Evolutionary conservation across 2,329 filamentous ascomycete genomes (phyloP).

Genomic region (Fusarium tanahbumbuense): DNA sequence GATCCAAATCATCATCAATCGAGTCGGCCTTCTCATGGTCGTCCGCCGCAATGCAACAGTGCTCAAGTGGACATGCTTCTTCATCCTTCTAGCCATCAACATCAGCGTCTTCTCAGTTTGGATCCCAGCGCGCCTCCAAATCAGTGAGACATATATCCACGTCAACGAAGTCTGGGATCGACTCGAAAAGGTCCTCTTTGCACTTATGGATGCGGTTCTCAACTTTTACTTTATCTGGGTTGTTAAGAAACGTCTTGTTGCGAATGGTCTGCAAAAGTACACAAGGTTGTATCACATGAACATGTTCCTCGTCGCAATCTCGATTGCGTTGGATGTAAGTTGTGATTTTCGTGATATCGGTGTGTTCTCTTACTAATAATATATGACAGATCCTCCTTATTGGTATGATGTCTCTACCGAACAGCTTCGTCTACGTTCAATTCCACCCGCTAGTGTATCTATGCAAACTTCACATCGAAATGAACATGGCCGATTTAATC

Average conservation of each 20-base stretch:
- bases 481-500: conserved; percentile 44
- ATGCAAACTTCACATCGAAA: conserved; percentile 41
- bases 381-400: conserved; percentile 32
- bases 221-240: conserved; percentile 60
- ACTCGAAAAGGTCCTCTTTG: conserved; percentile 60
- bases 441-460: conserved; percentile 42
- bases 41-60: conserved; percentile 46
- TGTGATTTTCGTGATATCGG: too few species aligned
- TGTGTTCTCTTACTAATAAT: conserved; percentile 5
- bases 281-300: conserved; percentile 56
- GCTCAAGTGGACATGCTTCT: conserved; percentile 58
- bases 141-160: conserved; percentile 51
- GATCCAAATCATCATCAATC: conserved; percentile 64
- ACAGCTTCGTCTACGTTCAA: conserved; percentile 41
- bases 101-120: conserved; percentile 62
- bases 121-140: conserved; percentile 60
- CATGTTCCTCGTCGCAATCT: conserved; percentile 43
- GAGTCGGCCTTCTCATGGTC: conserved; percentile 58
- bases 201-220: conserved; percentile 58
- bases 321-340: conserved; percentile 44
- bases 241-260: conserved; percentile 59
- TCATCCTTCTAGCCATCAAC: conserved; percentile 58
- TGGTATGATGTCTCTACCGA: conserved; percentile 42
- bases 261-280: conserved; percentile 62
- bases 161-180: conserved; percentile 63